Evolutionary conservation across 768 basidiomycete genomes (phyloP).

Genomic region (Tylopilus plumbeoviolaceoides): DNA sequence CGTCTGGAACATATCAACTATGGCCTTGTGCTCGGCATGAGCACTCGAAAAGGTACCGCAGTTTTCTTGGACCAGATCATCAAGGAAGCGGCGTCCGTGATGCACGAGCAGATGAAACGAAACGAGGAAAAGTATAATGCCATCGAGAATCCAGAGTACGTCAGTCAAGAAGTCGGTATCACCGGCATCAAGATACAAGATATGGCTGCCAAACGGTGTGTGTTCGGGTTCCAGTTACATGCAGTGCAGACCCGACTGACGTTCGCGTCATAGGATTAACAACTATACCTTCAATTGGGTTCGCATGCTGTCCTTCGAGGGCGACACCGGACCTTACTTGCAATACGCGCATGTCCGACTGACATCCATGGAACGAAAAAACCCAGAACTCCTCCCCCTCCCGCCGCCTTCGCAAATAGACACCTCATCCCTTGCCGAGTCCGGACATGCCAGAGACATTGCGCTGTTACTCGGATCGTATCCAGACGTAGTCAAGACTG

Average conservation of each 20-base stretch:
- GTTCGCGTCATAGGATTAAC: conserved; percentile 60
- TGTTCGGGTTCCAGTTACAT: not conserved
- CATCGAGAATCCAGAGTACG: conserved; percentile 81
- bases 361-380: conserved; percentile 87
- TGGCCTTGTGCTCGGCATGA: conserved; percentile 93
- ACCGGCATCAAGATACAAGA: conserved; percentile 98
- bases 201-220: conserved; percentile 89
- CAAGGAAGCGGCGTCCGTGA: conserved; percentile 78
- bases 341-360: conserved; percentile 96
- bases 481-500: conserved; percentile 86
- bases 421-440: conserved; percentile 60
- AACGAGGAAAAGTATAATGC: conserved; percentile 91
- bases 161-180: conserved; percentile 82
- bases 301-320: conserved; percentile 93
- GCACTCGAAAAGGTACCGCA: conserved; percentile 86
- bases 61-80: conserved; percentile 94
- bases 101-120: conserved; percentile 96
- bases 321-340: conserved; percentile 93
- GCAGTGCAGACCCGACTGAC: not conserved
- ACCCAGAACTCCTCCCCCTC: conserved; percentile 79
- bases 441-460: conserved; percentile 77
- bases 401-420: conserved; percentile 67
- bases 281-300: conserved; percentile 96
- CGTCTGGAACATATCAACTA: conserved; percentile 86
- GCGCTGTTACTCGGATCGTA: conserved; percentile 83